Base-by-base conservation (phyloP, 2,329 filamentous ascomycete species). In the Simplicillium sp. region DNA sequence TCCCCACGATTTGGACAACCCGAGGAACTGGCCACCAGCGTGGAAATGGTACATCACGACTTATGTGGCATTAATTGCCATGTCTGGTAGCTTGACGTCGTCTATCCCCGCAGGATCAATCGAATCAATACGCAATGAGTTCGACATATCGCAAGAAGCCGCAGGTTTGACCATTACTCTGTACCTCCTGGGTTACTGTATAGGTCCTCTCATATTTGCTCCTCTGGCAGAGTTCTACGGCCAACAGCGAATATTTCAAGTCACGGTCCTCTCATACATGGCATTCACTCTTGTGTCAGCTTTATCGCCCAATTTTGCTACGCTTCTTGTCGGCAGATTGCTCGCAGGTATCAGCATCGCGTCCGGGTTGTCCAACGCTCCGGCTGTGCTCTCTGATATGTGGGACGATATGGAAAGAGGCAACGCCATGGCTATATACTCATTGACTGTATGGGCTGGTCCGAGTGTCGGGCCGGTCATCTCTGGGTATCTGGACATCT, bases 171-270 rank as follows among this genome's bases (percentile, higher is more conserved):
- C 66, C 0, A 65, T 68, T 35, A 68, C 67, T 0, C 48, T 73
- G 3, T 73, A 70, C 44, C 56, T 73, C 34, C 54, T 73, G 3
- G 70, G 69, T 2, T 77, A 75, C 50, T 68, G 66, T 43, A 62
- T 67, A 3, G 74, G 74, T 1, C 73, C 73, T 2, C 55, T 77
- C 3, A 42, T 73, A 2, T 74, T 71, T 47, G 71, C 70, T 1
- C 72, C 71, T 0, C 47, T 74, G 12, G 68, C 62, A 12, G 71
- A 74, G 51, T 71, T 72, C 46, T 73, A 67, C 49, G 68, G 70
- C 12, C 57, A 68, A 13, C 47, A 67, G 50, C 66, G 59, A 56
- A 61, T 72, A 29, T 67, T 71, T 47, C 65, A 67, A 50, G 46
- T 62, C 16, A 60, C 60, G 1, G 67, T 70, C 53, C 58, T 51